phyloP scores from a whole-genome alignment of 352 stramenopile genomes.

The Phytophthora pinifolia region DNA sequence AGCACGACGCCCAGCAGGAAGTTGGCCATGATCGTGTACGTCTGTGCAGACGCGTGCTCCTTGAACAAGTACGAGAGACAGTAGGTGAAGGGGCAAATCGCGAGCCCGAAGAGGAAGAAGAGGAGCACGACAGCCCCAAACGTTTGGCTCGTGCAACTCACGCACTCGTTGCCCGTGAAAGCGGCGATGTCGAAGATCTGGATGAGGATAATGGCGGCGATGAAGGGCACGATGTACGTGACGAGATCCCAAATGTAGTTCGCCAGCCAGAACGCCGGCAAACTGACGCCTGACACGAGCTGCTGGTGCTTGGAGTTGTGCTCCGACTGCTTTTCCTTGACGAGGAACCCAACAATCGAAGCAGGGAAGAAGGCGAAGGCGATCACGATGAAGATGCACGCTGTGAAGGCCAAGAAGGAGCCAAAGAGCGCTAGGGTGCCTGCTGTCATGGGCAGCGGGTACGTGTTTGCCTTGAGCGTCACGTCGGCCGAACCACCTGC shows the following conservation, averaged over 20 bases:
- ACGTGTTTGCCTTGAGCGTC: conserved; percentile 44
- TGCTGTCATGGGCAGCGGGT: conserved; percentile 51
- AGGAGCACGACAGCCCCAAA: conserved; percentile 51
- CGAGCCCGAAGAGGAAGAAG: conserved; percentile 59
- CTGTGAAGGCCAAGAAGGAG: conserved; percentile 68
- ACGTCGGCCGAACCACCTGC: conserved; percentile 42
- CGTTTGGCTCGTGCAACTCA: conserved; percentile 44
- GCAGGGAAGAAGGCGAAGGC: conserved; percentile 91
- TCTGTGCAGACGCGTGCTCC: conserved; percentile 56
- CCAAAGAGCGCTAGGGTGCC: conserved; percentile 43
- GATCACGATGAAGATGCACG: conserved; percentile 85
- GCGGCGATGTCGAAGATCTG: conserved; percentile 46
- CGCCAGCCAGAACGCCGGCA: conserved; percentile 94
- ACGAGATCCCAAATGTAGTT: conserved; percentile 93
- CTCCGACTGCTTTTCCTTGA: conserved; percentile 90
- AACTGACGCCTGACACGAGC: conserved; percentile 91
- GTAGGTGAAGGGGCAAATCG: conserved; percentile 62
- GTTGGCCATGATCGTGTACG: conserved; percentile 65
- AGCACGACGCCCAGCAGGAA: conserved; percentile 60
- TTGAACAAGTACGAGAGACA: conserved; percentile 64
- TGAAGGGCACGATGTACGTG: conserved; percentile 82
- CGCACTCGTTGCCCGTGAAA: conserved; percentile 51
- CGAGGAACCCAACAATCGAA: conserved; percentile 92
- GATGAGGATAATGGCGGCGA: conserved; percentile 47
- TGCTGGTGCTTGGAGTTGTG: conserved; percentile 96